These are phyloP conservation scores for Dictyostelium brefeldianum DNA, from an alignment of 78 protist species.

Conservation along the genomic window DNA sequence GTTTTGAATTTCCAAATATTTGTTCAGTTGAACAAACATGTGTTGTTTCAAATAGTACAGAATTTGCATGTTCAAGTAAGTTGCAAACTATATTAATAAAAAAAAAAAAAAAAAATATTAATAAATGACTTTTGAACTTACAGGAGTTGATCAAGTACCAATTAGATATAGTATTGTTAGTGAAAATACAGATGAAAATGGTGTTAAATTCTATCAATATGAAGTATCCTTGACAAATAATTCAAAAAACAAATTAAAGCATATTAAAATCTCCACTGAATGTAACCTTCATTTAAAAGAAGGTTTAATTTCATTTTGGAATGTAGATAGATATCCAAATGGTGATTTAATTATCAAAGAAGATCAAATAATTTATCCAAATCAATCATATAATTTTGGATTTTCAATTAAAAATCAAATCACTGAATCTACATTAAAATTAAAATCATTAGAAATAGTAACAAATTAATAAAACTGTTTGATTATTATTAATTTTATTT, in stretches of 20 bases:
- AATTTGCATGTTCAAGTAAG: conserved; percentile 9
- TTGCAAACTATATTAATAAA: no score
- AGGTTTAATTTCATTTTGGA: neutral
- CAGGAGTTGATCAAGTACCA: neutral
- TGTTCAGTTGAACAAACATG: neutral
- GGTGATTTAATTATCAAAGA: conserved; percentile 8
- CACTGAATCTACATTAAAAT: neutral
- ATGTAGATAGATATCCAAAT: conserved; percentile 18
- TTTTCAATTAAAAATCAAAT: neutral
- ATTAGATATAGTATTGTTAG: neutral
- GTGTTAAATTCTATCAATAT: conserved; percentile 3
- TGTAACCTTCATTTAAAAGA: neutral
- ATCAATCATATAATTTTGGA: neutral
- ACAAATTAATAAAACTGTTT: neutral
- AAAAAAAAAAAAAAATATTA: no score
- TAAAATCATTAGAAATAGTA: neutral
- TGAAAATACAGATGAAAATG: neutral
- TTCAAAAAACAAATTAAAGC: neutral
- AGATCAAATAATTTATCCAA: conserved; percentile 10
- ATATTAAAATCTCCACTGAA: neutral
- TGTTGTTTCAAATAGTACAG: neutral
- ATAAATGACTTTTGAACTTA: no score
- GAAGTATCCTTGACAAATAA: neutral
- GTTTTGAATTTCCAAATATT: conserved; percentile 2
- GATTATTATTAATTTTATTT: neutral